Conservation (phyloP, 2,329 filamentous ascomycete species). For the Claviceps spartinae region DNA sequence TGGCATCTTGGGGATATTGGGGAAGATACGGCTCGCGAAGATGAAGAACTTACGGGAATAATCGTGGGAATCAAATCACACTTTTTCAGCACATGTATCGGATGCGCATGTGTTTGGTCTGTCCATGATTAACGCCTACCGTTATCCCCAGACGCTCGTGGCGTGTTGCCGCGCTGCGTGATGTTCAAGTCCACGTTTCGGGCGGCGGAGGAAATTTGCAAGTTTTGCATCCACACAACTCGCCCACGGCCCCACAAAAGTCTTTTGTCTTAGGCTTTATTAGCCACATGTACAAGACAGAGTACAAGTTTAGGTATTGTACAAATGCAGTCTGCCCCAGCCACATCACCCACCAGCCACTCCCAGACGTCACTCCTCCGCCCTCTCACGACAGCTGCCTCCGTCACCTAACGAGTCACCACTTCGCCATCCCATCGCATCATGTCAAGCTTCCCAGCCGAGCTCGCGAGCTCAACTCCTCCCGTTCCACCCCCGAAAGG, state of each 20-base stretch:
- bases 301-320: too few relatives aligned
- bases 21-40: neutral
- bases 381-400: neutral
- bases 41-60: slow-evolving; percentile 69
- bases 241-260: too few relatives aligned
- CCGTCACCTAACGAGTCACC: neutral
- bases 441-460: slow-evolving; percentile 19
- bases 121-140: too few relatives aligned
- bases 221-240: too few relatives aligned
- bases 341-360: neutral
- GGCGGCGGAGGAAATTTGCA: too few relatives aligned
- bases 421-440: neutral
- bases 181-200: too few relatives aligned
- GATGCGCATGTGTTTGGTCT: slow-evolving; percentile 33
- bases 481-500: slow-evolving; percentile 63
- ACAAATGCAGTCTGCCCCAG: neutral
- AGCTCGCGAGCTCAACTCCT: slow-evolving; percentile 27
- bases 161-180: too few relatives aligned
- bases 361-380: neutral
- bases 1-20: slow-evolving; percentile 8
- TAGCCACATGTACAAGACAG: too few relatives aligned
- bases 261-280: too few relatives aligned
- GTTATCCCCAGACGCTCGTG: too few relatives aligned
- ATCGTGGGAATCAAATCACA: slow-evolving; percentile 77
- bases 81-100: slow-evolving; percentile 37